Conservation (phyloP, 768 basidiomycete genomes). For the Boletus edulis region DNA sequence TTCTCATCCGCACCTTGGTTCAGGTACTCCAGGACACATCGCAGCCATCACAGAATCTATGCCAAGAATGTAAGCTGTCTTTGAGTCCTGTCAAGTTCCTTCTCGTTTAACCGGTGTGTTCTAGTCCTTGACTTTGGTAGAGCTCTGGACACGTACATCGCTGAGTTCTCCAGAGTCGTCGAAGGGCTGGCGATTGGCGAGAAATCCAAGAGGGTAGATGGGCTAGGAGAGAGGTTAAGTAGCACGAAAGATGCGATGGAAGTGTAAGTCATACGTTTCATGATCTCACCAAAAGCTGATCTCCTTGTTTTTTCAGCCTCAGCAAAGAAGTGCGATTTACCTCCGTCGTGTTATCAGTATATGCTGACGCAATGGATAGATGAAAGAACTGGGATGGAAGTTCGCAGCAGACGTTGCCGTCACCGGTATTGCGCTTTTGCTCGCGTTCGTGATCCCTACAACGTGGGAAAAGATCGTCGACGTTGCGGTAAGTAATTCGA, state of each 20-base stretch:
- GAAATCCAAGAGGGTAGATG: conserved; percentile 3
- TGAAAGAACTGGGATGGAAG: conserved; percentile 19
- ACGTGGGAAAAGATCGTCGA: conserved; percentile 9
- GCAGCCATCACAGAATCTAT: conserved; percentile 17
- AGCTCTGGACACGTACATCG: conserved; percentile 13
- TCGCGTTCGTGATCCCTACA: conserved; percentile 10
- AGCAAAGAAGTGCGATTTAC: conserved; percentile 13
- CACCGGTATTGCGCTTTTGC: conserved; percentile 13
- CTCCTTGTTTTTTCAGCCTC: conserved; percentile 3
- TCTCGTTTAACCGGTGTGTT: not conserved
- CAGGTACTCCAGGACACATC: conserved; percentile 15
- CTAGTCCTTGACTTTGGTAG: conserved; percentile 17
- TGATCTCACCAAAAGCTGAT: not conserved
- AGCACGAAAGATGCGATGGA: conserved; percentile 13
- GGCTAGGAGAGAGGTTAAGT: not conserved
- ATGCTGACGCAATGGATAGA: conserved; percentile 8
- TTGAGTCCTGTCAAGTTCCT: not conserved
- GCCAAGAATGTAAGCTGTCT: conserved; percentile 15
- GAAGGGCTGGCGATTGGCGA: conserved; percentile 6
- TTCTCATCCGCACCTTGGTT: not conserved
- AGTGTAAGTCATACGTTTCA: conserved; percentile 1
- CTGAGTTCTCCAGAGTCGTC: conserved; percentile 10
- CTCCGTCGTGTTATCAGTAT: not conserved
- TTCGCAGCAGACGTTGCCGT: conserved; percentile 11
- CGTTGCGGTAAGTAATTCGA: not conserved